Conservation (phyloP, 192 early-diverging fungal species). For the Coemansia sp. region DNA sequence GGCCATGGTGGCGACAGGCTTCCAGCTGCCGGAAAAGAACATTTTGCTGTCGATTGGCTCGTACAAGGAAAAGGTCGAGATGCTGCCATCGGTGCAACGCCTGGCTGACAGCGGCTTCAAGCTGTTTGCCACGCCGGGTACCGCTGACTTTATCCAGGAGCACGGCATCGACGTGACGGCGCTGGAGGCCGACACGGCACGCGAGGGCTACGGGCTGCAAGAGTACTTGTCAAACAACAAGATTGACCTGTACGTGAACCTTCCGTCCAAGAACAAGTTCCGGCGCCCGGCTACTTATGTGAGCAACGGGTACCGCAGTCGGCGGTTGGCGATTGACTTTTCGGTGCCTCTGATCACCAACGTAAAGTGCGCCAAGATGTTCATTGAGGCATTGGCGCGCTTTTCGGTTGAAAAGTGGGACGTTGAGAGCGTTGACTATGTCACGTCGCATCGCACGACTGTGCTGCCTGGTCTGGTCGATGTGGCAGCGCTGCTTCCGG, state of each 20-base stretch:
- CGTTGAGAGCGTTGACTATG: constrained; percentile 83
- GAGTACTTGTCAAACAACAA: constrained; percentile 95
- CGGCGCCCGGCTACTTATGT: constrained; percentile 94
- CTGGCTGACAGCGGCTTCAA: constrained; percentile 83
- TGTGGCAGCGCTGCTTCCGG: constrained; percentile 66
- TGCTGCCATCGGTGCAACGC: constrained; percentile 83
- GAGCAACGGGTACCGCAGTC: constrained; percentile 88
- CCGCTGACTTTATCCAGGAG: constrained; percentile 95
- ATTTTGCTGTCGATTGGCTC: constrained; percentile 94
- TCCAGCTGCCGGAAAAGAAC: constrained; percentile 93
- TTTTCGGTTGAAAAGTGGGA: constrained; percentile 59
- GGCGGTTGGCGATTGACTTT: constrained; percentile 97
- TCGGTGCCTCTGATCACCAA: constrained; percentile 97
- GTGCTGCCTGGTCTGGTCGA: constrained; percentile 87
- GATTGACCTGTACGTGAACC: constrained; percentile 98
- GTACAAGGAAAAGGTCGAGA: constrained; percentile 98
- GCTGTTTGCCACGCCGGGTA: constrained; percentile 95
- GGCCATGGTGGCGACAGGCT: constrained; percentile 89
- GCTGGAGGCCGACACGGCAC: constrained; percentile 67
- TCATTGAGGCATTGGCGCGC: constrained; percentile 91
- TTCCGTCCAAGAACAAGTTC: constrained; percentile 97
- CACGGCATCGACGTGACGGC: constrained; percentile 90
- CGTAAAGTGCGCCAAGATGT: constrained; percentile 98
- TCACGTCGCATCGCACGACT: constrained; percentile 81
- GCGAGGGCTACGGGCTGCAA: constrained; percentile 86